Conservation (phyloP, 257 asterid genomes). For the Rehmannia glutinosa region DNA sequence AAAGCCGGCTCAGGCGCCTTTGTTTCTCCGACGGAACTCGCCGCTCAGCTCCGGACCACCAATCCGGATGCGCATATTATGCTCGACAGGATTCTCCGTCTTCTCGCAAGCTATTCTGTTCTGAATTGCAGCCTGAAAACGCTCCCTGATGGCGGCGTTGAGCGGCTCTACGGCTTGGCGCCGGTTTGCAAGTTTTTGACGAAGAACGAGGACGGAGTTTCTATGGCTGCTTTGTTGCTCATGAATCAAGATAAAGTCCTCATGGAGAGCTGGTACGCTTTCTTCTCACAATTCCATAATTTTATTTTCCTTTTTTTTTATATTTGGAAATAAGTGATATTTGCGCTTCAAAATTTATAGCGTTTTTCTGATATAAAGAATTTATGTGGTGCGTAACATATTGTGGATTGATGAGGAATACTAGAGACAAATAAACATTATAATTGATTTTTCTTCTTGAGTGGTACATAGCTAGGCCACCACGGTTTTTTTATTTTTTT, state of each 20-base stretch:
- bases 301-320: too few relatives aligned
- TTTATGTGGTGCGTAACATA: too few relatives aligned
- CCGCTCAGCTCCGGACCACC: constrained; percentile 37
- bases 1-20: constrained; percentile 51
- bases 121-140: constrained; percentile 40
- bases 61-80: constrained; percentile 51
- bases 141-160: constrained; percentile 40
- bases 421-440: too few relatives aligned
- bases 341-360: not conserved
- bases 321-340: not conserved
- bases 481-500: too few relatives aligned
- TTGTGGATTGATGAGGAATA: too few relatives aligned
- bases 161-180: constrained; percentile 54
- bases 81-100: constrained; percentile 69
- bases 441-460: too few relatives aligned
- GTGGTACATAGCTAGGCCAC: too few relatives aligned
- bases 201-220: constrained; percentile 64
- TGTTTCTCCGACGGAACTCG: constrained; percentile 50
- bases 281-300: not conserved
- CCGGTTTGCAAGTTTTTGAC: constrained; percentile 63
- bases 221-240: constrained; percentile 60
- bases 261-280: constrained; percentile 79
- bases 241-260: constrained; percentile 86
- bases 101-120: constrained; percentile 48
- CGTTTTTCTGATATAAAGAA: too few relatives aligned